Conservation (phyloP, 768 basidiomycete species). For the Neoboletus brunneissimus region DNA sequence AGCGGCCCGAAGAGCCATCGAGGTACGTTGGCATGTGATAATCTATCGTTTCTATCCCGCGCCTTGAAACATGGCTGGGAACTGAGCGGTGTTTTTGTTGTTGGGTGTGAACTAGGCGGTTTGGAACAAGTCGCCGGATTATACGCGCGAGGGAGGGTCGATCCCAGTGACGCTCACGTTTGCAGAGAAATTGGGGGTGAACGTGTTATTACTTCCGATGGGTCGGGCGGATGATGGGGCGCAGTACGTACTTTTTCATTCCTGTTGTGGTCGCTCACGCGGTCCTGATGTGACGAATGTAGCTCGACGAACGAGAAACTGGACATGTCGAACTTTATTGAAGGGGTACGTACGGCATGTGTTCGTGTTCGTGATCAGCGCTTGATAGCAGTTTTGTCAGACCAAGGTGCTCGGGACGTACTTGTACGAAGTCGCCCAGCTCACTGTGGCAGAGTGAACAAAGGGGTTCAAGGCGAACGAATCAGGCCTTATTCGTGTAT, state of each 20-base stretch:
- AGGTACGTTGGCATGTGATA: constrained; percentile 39
- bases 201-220: constrained; percentile 89
- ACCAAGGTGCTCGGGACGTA: constrained; percentile 35
- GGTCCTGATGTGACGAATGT: not conserved
- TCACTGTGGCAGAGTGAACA: constrained; percentile 14
- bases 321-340: constrained; percentile 84
- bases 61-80: not conserved
- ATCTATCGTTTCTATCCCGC: not conserved
- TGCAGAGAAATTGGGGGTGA: constrained; percentile 82
- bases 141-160: constrained; percentile 90
- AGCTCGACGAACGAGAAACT: constrained; percentile 96
- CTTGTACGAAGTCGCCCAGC: constrained; percentile 30
- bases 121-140: constrained; percentile 74
- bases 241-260: constrained; percentile 52
- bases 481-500: not conserved
- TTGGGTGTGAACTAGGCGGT: constrained; percentile 32
- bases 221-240: constrained; percentile 94
- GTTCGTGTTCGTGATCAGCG: not conserved
- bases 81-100: not conserved
- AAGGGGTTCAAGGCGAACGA: not conserved
- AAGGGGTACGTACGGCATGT: constrained; percentile 54
- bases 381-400: constrained; percentile 12
- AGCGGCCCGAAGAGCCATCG: constrained; percentile 84
- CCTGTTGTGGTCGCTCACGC: not conserved
- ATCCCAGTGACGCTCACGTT: constrained; percentile 94